phyloP scores from a whole-genome alignment of 768 basidiomycete genomes.

The Macrolepiota dolichaula region DNA sequence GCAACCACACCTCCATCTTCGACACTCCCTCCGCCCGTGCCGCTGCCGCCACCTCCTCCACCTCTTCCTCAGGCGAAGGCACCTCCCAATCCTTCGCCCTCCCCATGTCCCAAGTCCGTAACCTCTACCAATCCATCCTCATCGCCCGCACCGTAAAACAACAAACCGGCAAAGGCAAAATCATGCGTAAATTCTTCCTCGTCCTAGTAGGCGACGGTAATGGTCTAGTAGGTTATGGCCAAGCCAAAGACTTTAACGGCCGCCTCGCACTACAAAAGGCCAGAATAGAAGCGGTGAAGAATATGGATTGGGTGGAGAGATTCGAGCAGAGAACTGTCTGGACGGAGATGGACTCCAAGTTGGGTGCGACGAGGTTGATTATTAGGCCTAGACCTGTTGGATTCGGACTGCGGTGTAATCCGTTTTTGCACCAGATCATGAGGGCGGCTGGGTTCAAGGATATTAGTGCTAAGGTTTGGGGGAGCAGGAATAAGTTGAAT shows the following conservation, averaged over 20 bases:
- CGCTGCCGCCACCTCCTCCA: background rate
- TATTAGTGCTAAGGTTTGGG: conserved; percentile 92
- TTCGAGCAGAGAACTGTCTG: conserved; percentile 95
- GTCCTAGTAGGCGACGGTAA: conserved; percentile 80
- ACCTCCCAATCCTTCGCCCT: conserved; percentile 19
- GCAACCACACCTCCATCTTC: conserved; percentile 73
- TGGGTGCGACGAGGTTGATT: conserved; percentile 77
- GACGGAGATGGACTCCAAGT: conserved; percentile 84
- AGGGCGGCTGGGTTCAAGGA: conserved; percentile 96
- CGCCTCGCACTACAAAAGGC: conserved; percentile 55
- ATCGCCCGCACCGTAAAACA: conserved; percentile 64
- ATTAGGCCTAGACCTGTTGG: conserved; percentile 84
- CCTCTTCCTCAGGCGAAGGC: background rate
- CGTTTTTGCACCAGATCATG: conserved; percentile 82
- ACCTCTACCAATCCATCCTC: conserved; percentile 40
- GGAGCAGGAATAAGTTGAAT: conserved; percentile 81
- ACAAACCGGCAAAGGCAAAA: conserved; percentile 95
- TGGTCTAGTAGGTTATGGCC: conserved; percentile 79
- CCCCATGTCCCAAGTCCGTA: conserved; percentile 18
- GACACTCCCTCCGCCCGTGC: conserved; percentile 19
- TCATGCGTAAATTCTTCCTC: conserved; percentile 55
- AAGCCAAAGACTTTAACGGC: conserved; percentile 68
- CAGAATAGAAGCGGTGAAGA: conserved; percentile 63
- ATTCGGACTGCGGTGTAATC: conserved; percentile 90
- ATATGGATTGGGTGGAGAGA: conserved; percentile 91